phyloP scores from a whole-genome alignment of 2,329 filamentous ascomycete species.

The Sarocladium brachiariae region DNA sequence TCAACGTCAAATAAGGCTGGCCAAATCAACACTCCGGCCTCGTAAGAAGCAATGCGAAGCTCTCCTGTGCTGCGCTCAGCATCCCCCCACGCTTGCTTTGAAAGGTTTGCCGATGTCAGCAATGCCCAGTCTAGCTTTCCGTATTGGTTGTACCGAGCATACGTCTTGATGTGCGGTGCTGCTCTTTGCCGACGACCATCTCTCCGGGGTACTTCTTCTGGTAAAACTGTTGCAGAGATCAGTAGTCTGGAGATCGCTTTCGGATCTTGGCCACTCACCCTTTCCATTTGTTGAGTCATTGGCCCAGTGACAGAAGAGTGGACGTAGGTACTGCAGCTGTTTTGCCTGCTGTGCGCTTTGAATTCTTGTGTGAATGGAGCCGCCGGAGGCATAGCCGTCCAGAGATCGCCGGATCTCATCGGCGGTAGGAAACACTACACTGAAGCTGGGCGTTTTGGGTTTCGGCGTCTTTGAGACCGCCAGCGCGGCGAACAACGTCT shows the following conservation, averaged over 20 bases:
- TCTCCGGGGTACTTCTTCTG: constrained; percentile 16
- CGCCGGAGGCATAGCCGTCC: constrained; percentile 71
- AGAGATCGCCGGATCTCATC: constrained; percentile 70
- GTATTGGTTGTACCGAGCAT: constrained; percentile 56
- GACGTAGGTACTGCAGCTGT: constrained; percentile 66
- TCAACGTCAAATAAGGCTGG: constrained; percentile 49
- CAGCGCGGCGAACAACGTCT: constrained; percentile 52
- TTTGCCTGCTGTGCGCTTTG: constrained; percentile 63
- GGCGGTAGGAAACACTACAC: constrained; percentile 73
- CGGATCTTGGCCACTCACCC: constrained; percentile 16
- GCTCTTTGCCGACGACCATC: constrained; percentile 60
- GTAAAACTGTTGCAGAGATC: constrained; percentile 18
- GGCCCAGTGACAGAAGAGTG: constrained; percentile 70
- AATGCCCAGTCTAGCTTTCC: constrained; percentile 72
- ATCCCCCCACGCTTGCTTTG: constrained; percentile 83
- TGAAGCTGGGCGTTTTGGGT: constrained; percentile 44
- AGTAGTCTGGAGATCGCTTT: neutral
- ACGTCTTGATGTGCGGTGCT: constrained; percentile 87
- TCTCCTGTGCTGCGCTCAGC: constrained; percentile 48
- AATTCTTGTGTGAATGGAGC: constrained; percentile 75
- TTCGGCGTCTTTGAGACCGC: constrained; percentile 21
- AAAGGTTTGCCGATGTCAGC: constrained; percentile 84
- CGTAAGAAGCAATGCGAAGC: constrained; percentile 71
- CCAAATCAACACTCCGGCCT: constrained; percentile 80
- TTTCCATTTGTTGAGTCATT: constrained; percentile 42